Evolutionary conservation across 768 basidiomycete genomes (phyloP), one percentile per base, ranked within the genome.

Genomic region (Neoboletus subvelutipes): DNA sequence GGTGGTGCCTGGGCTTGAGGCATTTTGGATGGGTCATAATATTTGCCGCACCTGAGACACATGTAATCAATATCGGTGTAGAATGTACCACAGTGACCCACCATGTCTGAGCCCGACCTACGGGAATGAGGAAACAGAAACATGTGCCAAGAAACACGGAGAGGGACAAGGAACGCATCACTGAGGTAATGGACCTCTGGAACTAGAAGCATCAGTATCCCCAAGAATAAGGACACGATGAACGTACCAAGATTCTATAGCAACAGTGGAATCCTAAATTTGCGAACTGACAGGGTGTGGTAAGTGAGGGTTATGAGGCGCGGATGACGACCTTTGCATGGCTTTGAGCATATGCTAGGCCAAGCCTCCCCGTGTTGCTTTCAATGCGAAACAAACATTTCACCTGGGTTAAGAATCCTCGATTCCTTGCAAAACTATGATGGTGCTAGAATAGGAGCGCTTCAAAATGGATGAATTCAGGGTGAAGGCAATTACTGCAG

Each of bases 21-120:
- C 55, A 79, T 76, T 22, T 73, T 70, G 13, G 70, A 73, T 10
- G 76, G 64, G 71, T 80, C 76, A 56, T 84, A 85, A 55, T 83
- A 76, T 64, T 84, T 85, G 39, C 77, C 78, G 57, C 82, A 70
- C 68, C 69, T 81, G 40, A 43, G 22, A 52, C 40, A 18, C 47
- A 33, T 51, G 56, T 45, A n/a, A 50, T 46, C 20, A 22, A 41
- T 24, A n/a, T n/a, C 2, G 22, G 10, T 18, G 0, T 13, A 9
- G 15, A 34, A 40, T 18, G 39, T 15, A 26, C 24, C 20, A 24
- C 34, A 31, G 62, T 15, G 17, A 51, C 71, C 11, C 26, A 71
- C 69, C 69, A 71, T 59, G 71, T 72, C 52, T 69, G 71, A 40
- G 71, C 65, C 15, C 15, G 49, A 11, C 45, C 50, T 22, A 50